Evolutionary conservation across 371 early-diverging fungal species (phyloP).

Genomic region (Mortierella sp.): DNA sequence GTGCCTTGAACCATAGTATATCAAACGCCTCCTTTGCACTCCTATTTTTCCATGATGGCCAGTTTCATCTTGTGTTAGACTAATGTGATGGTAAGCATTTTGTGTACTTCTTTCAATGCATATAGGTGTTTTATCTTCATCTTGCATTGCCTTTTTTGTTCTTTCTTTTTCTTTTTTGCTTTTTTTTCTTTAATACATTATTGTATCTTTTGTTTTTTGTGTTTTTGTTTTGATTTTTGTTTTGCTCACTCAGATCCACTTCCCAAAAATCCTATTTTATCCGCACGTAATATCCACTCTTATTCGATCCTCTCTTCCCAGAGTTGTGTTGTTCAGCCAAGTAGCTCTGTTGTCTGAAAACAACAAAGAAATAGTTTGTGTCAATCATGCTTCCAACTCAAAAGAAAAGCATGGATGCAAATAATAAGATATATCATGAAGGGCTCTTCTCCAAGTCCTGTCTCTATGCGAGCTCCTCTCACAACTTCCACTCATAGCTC

Average conservation of each 20-base stretch:
- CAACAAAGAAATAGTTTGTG: background rate
- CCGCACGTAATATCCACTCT: conserved; percentile 7
- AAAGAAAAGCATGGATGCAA: background rate
- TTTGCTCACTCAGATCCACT: conserved; percentile 1
- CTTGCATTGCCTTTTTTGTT: conserved; percentile 15
- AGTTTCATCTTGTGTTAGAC: background rate
- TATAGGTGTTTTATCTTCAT: conserved; percentile 5
- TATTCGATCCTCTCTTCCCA: background rate
- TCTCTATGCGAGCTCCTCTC: background rate
- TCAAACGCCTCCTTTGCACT: background rate
- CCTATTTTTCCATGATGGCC: background rate
- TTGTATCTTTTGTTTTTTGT: conserved; percentile 2
- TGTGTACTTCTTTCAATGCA: background rate
- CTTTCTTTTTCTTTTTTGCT: conserved; percentile 14
- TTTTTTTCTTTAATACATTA: conserved; percentile 2
- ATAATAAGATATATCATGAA: background rate
- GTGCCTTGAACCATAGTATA: background rate
- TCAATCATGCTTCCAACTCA: background rate
- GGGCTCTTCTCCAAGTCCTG: background rate
- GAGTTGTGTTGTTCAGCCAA: background rate
- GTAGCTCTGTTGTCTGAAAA: background rate
- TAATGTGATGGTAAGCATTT: background rate
- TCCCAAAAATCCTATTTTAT: conserved; percentile 11
- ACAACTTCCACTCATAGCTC: background rate
- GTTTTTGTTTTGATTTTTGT: conserved; percentile 2